Percentiles rank a stretch among this genome's conserved stretches.
Conservation (phyloP, 768 basidiomycete genomes). For the Lentinus tigrinus region DNA sequence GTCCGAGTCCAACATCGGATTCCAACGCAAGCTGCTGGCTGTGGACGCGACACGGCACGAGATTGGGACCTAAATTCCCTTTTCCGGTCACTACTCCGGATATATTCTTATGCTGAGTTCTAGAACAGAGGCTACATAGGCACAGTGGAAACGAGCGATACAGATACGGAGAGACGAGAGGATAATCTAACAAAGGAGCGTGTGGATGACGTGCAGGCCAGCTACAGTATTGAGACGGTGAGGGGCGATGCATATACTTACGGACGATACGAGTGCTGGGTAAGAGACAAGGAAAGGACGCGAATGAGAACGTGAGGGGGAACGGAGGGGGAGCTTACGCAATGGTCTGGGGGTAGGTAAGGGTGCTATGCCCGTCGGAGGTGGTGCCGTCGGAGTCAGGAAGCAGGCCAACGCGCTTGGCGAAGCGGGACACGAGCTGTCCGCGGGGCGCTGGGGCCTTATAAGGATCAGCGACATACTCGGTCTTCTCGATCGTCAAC, state of each 20-base stretch:
- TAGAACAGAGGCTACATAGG: not conserved
- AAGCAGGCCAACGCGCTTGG: not conserved
- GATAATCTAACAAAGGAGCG: constrained; percentile 9
- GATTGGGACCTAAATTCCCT: too few relatives aligned
- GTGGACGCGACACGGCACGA: too few relatives aligned
- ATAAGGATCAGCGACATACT: not conserved
- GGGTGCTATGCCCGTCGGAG: too few relatives aligned
- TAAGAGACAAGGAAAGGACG: not conserved
- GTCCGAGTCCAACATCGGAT: too few relatives aligned
- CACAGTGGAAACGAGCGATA: not conserved
- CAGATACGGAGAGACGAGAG: not conserved
- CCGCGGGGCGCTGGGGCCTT: not conserved
- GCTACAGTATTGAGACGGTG: not conserved
- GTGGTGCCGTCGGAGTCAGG: not conserved
- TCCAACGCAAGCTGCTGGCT: too few relatives aligned
- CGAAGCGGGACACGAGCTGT: not conserved
- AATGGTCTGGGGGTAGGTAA: too few relatives aligned
- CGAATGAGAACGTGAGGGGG: not conserved
- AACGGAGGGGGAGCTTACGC: too few relatives aligned
- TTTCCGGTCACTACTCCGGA: too few relatives aligned
- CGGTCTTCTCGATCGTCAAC: constrained; percentile 9
- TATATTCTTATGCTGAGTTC: not conserved
- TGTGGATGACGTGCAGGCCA: not conserved
- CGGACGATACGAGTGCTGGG: too few relatives aligned
- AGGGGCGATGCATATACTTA: too few relatives aligned